Base-by-base conservation (phyloP, 2,329 filamentous ascomycete genomes). In the Tolypocladium cylindrosporum region DNA sequence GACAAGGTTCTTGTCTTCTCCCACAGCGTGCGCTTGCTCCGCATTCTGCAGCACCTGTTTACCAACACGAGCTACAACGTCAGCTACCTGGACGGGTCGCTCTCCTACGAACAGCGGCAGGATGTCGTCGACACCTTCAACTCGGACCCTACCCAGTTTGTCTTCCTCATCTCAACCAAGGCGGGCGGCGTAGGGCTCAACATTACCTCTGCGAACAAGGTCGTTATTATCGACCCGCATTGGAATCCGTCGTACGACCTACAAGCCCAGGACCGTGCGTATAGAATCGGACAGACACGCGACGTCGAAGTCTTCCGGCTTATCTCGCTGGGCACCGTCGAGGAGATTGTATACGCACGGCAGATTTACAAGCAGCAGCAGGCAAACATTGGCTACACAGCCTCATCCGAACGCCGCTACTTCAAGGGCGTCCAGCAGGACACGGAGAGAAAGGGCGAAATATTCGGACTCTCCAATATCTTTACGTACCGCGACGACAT, bases 361-460 rank as follows among this genome's bases (percentile, higher is more conserved):
- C 94, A 99, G 67, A 94, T 99, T 43, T 99, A 99, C 79, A 99
- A 99, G 72, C 94, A 99, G 69, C 94, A 99, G 67, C 94, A 97
- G 74, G 93, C 94, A 34, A 97, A 97, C 67, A 97, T 99, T 59
- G 94, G 90, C 1, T 97, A 99, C 72, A 95, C 87, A 40, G 94
- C 94, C 0, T 95, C 90, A 0, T 88, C 87, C 6, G 94, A 99
- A 72, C 86, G 94, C 4, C 85, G 94, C 1, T 99, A 99, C 71
- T 99, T 99, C 76, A 91, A 88, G 64, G 94, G 94, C 45, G 90
- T 97, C 0, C 93, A 97, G 72, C 88, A 95, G 61, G 84, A 90
- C 63, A 84, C 84, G 31, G 83, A 84, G 36, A 86, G 92, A 62
- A 93, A 93, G 65, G 94, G 94, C 19, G 94, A 99, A 71, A 90